phyloP scores from a whole-genome alignment of 2,329 filamentous ascomycete genomes.

The Ascochyta lentis region DNA sequence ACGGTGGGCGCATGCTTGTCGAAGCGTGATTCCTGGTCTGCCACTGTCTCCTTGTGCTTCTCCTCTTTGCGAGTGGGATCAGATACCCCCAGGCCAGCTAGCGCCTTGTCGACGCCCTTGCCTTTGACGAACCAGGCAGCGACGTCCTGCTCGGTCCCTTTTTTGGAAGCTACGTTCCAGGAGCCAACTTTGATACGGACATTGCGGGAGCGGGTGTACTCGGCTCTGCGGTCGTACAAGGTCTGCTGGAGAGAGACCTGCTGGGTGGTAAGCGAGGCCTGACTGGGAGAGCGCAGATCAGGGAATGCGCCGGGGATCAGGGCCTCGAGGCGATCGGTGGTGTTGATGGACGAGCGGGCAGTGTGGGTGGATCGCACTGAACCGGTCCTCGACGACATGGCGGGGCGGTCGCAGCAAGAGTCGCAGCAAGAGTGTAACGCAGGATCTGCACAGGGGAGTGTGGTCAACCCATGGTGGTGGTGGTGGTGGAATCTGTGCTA shows the following conservation, averaged over 20 bases:
- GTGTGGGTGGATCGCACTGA: constrained; percentile 33
- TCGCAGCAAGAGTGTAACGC: background rate
- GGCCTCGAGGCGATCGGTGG: constrained; percentile 46
- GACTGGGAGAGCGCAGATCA: constrained; percentile 27
- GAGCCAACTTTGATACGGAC: constrained; percentile 89
- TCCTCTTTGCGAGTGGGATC: constrained; percentile 37
- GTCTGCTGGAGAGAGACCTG: constrained; percentile 60
- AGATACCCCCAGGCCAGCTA: constrained; percentile 60
- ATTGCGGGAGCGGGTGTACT: constrained; percentile 77
- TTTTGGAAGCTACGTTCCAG: constrained; percentile 91
- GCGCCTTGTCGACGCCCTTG: constrained; percentile 69
- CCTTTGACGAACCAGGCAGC: constrained; percentile 86
- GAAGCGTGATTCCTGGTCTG: constrained; percentile 56
- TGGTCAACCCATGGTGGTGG: constrained; percentile 8
- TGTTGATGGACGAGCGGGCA: constrained; percentile 12
- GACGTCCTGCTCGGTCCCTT: constrained; percentile 86
- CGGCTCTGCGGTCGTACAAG: constrained; percentile 74
- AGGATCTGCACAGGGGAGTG: constrained; percentile 13
- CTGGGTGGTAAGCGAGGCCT: constrained; percentile 46
- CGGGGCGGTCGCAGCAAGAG: constrained; percentile 17
- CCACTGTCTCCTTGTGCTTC: constrained; percentile 53
- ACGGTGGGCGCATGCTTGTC: constrained; percentile 53
- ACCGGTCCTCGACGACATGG: constrained; percentile 35
- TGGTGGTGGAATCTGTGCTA: background rate
- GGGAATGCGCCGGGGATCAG: constrained; percentile 60